Evolutionary conservation across 2,329 filamentous ascomycete genomes (phyloP), one percentile per base, ranked within the genome.

Genomic region (Verruconis gallopava): DNA sequence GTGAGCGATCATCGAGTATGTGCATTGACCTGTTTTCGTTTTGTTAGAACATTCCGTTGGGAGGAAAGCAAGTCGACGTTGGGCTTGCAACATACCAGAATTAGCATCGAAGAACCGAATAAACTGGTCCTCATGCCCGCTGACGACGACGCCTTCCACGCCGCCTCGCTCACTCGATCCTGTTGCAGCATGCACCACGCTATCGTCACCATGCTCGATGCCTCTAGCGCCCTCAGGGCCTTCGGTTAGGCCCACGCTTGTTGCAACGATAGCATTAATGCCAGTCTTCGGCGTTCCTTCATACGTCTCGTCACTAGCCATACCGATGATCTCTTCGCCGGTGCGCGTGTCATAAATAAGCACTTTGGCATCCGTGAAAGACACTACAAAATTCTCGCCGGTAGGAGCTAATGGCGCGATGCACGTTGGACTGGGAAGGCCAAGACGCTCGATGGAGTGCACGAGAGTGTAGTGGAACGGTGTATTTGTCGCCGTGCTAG

Each of bases 51-150:
- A 13, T 18, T 17, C 14, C 11, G 17, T 21, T 9, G 4, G n/a
- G 12, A 38, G 33, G n/a, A n/a, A n/a, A n/a, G n/a, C n/a, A n/a
- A n/a, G n/a, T n/a, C n/a, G n/a, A n/a, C n/a, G n/a, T n/a, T 12
- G 11, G n/a, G n/a, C n/a, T 30, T 28, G 15, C 6, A 42, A 75
- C 84, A 63, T 81, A 96, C 91, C 91, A 64, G 85, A 94, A 58
- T 98, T 96, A 48, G 91, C 91, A 68, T 98, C 91, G 60, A 94
- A 98, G 71, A 98, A 94, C 50, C 89, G 75, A 52, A 98, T 86
- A 55, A 86, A 95, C 52, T 84, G 79, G 64, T 98, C 91, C 66
- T 98, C 91, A 57, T 98, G 89, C 49, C 91, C 91, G 47, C 84
- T 93, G 49, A 98, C 95, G 45, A 98, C 83, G 17, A 93, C 84